A percentile compares a stretch with the other conserved stretches of the same genome.
These are phyloP conservation scores for Kockovaella imperatae DNA, from an alignment of 768 basidiomycete genomes.

Conservation along the genomic window DNA sequence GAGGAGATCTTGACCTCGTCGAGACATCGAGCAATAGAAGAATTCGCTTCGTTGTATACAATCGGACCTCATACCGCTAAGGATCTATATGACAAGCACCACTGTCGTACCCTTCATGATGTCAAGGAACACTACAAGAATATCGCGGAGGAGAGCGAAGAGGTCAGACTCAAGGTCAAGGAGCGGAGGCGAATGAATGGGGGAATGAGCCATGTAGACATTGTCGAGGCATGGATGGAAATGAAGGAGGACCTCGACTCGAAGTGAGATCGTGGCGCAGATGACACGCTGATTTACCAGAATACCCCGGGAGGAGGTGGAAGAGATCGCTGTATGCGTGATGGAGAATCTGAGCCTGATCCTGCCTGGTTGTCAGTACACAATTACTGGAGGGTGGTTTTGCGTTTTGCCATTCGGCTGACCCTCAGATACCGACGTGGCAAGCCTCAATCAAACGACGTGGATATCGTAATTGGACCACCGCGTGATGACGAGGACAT, in stretches of 20 bases:
- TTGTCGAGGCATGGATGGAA: constrained; percentile 41
- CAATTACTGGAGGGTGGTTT: constrained; percentile 72
- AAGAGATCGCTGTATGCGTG: constrained; percentile 63
- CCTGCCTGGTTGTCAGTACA: constrained; percentile 61
- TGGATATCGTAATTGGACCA: constrained; percentile 83
- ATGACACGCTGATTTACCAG: constrained; percentile 39
- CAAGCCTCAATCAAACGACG: constrained; percentile 70
- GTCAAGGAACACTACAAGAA: constrained; percentile 49
- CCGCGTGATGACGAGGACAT: constrained; percentile 52
- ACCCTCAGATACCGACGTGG: constrained; percentile 70
- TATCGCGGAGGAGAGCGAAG: constrained; percentile 30
- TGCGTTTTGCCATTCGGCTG: background rate
- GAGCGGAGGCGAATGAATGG: constrained; percentile 30
- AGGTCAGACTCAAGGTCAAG: constrained; percentile 52
- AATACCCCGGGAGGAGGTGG: constrained; percentile 68
- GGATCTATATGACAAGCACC: constrained; percentile 36
- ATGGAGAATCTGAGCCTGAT: constrained; percentile 60
- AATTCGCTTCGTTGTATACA: constrained; percentile 40
- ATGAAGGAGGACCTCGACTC: constrained; percentile 40
- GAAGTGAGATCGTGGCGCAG: constrained; percentile 20
- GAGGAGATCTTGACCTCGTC: constrained; percentile 29
- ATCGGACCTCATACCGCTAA: constrained; percentile 38
- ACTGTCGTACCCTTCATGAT: constrained; percentile 52
- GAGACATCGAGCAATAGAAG: constrained; percentile 27
- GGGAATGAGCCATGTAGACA: constrained; percentile 41